Evolutionary conservation across 1,284 basidiomycete genomes (phyloP).

Genomic region (Pseudozyma pruni): DNA sequence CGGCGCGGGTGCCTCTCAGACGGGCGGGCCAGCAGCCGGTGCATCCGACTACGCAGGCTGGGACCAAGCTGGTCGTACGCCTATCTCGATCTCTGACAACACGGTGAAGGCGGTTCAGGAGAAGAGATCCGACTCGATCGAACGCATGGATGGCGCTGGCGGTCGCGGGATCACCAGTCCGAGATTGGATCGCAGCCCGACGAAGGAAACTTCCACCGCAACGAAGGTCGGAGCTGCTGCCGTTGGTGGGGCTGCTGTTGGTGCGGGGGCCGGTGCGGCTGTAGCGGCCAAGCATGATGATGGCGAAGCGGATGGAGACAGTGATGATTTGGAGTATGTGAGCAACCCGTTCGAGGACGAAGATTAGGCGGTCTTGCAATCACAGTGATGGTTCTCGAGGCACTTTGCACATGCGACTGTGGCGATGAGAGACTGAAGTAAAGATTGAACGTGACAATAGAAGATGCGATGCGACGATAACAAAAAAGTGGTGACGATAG

Average conservation of each 20-base stretch:
- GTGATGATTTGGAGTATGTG: conserved; percentile 59
- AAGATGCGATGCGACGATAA: conserved; percentile 1
- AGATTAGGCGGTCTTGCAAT: conserved; percentile 27
- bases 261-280: conserved; percentile 6
- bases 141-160: conserved; percentile 44
- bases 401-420: not conserved
- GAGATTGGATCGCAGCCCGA: conserved; percentile 15
- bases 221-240: conserved; percentile 6
- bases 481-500: conserved; percentile 1
- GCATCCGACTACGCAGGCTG: conserved; percentile 35
- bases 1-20: conserved; percentile 3
- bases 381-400: not conserved
- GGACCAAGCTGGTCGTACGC: conserved; percentile 52
- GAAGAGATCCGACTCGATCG: conserved; percentile 24
- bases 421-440: not conserved
- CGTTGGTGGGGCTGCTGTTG: conserved; percentile 1
- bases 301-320: conserved; percentile 39
- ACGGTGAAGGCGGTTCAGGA: conserved; percentile 6
- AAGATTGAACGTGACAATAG: not conserved
- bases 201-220: conserved; percentile 7
- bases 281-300: conserved; percentile 12
- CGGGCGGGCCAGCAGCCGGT: not conserved
- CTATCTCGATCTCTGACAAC: conserved; percentile 48
- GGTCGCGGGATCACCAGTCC: conserved; percentile 44
- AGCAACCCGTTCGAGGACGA: conserved; percentile 63